Percentiles rank a stretch among this genome's conserved stretches.
Evolutionary conservation across 208 protist species (phyloP).

Genomic region (Leishmania mexicana): DNA sequence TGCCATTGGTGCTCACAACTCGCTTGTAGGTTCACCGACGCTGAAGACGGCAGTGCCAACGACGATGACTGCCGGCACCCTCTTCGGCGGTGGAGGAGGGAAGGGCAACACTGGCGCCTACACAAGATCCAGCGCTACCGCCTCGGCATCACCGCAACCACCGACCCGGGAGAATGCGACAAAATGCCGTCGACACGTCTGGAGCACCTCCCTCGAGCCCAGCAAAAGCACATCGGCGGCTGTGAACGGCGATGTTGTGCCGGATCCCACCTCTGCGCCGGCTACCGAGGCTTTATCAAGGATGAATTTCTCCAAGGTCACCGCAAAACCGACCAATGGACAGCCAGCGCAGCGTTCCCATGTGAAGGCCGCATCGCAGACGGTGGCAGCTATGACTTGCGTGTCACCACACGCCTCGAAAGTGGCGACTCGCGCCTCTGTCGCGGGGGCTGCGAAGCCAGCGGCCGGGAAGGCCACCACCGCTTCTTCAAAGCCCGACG

Average conservation of each 20-base stretch:
- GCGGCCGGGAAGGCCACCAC: neutral
- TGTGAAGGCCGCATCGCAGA: neutral
- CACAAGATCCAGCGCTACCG: neutral
- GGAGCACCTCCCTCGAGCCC: constrained; percentile 9
- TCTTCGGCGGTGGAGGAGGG: neutral
- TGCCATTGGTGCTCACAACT: neutral
- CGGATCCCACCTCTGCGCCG: constrained; percentile 1
- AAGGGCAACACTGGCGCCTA: neutral
- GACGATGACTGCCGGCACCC: no score
- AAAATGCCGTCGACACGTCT: constrained; percentile 8
- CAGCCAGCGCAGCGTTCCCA: neutral
- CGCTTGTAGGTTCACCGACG: no score
- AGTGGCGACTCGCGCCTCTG: neutral
- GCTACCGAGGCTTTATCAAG: neutral
- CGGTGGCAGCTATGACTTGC: neutral
- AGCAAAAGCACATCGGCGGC: constrained; percentile 10
- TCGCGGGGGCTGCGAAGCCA: neutral
- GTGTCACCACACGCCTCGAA: neutral
- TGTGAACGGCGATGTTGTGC: neutral
- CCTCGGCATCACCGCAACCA: neutral
- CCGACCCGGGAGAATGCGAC: neutral
- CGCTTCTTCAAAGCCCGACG: neutral
- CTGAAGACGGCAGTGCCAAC: neutral
- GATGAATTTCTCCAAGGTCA: neutral
- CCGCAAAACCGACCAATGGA: neutral